Evolutionary conservation across 768 basidiomycete species (phyloP), one percentile per base, ranked within the genome.

Genomic region (Mrakia hoshinonis): DNA sequence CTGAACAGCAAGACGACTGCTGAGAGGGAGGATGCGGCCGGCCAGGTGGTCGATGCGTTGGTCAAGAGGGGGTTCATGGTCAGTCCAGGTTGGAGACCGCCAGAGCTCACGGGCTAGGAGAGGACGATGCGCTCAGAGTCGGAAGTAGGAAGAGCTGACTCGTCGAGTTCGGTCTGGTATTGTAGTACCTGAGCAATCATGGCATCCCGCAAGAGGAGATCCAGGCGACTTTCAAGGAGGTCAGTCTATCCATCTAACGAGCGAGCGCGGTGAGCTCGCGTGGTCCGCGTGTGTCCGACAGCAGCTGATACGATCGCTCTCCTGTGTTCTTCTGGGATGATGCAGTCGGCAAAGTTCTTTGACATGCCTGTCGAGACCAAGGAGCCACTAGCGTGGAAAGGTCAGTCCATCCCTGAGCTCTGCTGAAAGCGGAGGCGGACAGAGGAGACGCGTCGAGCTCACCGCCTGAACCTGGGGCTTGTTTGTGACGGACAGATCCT

Each of bases 321-420:
- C 58, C 34, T 36, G 9, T 34, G 34, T 15, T 36, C 34, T 55
- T 55, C 26, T 55, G 20, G 29, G 10, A 12, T 2, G 29, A 13
- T 34, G 18, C 67, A 92, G 91, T 91, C 89, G 76, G 85, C 84
- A 18, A 83, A 85, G 55, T 92, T 92, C 81, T 93, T 93, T 75
- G 75, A 77, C 38, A 78, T 92, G 68, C 85, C 90, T 5, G 76
- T 79, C 54, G 84, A 86, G 58, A 78, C 81, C 54, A 91, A 91
- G 82, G 88, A 85, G 31, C 46, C 58, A 7, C 48, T 69, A 7
- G 68, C 68, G 13, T 69, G 68, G 68, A 62, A 69, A n/a, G 68
- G 67, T 68, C 18, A 49, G 67, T 68, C 9, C 11, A 15, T 2
- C 22, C 15, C 31, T 29, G n/a, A n/a, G n/a, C n/a, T n/a, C n/a